phyloP scores from a whole-genome alignment of 2,329 filamentous ascomycete species.

The Gremmenia infestans region DNA sequence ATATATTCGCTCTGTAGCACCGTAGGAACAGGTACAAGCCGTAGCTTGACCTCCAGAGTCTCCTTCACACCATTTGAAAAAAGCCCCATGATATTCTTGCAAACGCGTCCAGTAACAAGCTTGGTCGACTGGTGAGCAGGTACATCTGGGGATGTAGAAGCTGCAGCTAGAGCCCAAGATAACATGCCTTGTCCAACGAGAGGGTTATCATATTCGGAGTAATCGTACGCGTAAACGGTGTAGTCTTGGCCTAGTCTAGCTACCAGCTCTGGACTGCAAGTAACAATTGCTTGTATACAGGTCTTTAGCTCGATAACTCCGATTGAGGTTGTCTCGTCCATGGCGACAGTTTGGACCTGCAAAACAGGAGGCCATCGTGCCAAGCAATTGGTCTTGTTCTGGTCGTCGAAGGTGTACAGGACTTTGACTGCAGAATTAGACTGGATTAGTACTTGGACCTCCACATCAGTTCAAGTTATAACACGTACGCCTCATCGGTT shows the following conservation, averaged over 20 bases:
- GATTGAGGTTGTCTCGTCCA: slow-evolving; percentile 77
- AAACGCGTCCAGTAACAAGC: slow-evolving; percentile 84
- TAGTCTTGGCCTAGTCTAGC: slow-evolving; percentile 70
- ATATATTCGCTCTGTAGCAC: slow-evolving; percentile 54
- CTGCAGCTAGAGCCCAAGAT: slow-evolving; percentile 66
- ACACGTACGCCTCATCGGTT: slow-evolving; percentile 59
- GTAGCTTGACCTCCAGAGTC: slow-evolving; percentile 88
- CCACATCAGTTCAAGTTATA: background rate
- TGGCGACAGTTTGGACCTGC: slow-evolving; percentile 70
- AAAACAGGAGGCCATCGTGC: slow-evolving; percentile 78
- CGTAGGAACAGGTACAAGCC: slow-evolving; percentile 67
- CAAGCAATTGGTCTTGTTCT: slow-evolving; percentile 83
- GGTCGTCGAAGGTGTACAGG: slow-evolving; percentile 90
- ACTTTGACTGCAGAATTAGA: slow-evolving; percentile 69
- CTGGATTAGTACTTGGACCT: slow-evolving; percentile 15
- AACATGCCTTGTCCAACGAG: slow-evolving; percentile 94
- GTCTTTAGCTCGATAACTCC: slow-evolving; percentile 83
- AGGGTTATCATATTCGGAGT: slow-evolving; percentile 89
- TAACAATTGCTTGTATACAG: slow-evolving; percentile 76
- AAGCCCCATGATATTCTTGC: slow-evolving; percentile 76
- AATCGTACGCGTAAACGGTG: slow-evolving; percentile 95
- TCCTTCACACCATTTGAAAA: slow-evolving; percentile 81
- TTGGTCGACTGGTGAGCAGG: slow-evolving; percentile 56
- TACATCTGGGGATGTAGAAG: slow-evolving; percentile 49
- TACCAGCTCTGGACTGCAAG: slow-evolving; percentile 80